Evolutionary conservation across 225 moss, liverwort and hornwort species (phyloP).

Genomic region (Pseudoscleropodium purum): DNA sequence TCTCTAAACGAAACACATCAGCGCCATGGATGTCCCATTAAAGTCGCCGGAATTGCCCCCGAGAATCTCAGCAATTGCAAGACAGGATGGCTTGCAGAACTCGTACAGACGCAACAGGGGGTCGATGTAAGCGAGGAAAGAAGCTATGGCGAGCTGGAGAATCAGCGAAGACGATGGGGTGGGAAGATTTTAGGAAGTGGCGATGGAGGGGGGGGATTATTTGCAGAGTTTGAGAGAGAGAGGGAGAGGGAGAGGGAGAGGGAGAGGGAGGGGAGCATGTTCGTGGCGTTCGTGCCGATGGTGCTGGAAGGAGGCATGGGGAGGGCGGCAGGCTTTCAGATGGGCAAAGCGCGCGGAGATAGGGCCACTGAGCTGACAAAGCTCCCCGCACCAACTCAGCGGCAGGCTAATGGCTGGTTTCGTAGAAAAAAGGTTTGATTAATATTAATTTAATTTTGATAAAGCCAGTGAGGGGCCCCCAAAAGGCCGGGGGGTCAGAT

Average conservation of each 20-base stretch:
- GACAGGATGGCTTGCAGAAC: neutral
- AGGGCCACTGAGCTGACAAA: neutral
- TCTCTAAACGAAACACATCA: neutral
- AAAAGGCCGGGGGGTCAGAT: neutral
- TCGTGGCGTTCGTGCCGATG: neutral
- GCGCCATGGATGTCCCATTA: neutral
- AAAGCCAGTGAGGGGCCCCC: neutral
- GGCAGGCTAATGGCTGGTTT: neutral
- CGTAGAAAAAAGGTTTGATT: no score
- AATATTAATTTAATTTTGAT: neutral
- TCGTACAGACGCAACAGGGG: neutral
- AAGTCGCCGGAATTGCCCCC: neutral
- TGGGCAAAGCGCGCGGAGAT: neutral
- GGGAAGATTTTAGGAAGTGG: neutral
- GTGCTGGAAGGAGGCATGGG: neutral
- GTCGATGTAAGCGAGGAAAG: neutral
- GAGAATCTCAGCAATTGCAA: neutral
- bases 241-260: neutral
- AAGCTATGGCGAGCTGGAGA: neutral
- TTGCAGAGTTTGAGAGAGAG: no score
- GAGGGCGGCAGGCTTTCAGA: neutral
- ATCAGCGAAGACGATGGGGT: neutral
- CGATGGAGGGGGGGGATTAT: neutral
- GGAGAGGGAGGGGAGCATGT: neutral
- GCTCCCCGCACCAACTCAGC: neutral